These are phyloP conservation scores for Ogataea wickerhamii DNA, from an alignment of 805 yeast species.

Conservation along the genomic window DNA sequence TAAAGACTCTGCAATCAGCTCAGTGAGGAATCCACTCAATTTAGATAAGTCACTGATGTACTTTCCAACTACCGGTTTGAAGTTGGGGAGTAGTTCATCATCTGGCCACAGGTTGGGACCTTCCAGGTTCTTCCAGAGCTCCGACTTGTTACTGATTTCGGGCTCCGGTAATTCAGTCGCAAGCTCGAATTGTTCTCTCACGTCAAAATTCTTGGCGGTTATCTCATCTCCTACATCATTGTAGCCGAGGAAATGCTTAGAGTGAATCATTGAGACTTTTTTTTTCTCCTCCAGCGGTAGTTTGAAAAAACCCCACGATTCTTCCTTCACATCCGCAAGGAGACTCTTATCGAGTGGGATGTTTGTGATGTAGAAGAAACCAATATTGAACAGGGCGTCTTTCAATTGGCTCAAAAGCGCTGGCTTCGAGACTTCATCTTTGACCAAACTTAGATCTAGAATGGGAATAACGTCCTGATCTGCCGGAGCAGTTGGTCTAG, in stretches of 20 bases:
- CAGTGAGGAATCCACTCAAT: slow-evolving; percentile 40
- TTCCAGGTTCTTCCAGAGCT: slow-evolving; percentile 45
- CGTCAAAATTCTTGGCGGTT: slow-evolving; percentile 50
- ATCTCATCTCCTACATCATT: slow-evolving; percentile 55
- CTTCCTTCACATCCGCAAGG: slow-evolving; percentile 36
- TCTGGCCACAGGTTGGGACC: slow-evolving; percentile 60
- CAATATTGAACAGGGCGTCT: slow-evolving; percentile 52
- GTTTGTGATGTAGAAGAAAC: slow-evolving; percentile 50
- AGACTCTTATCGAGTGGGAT: slow-evolving; percentile 30
- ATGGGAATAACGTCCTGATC: slow-evolving; percentile 33
- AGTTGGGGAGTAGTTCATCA: slow-evolving; percentile 38
- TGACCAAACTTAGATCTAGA: slow-evolving; percentile 42
- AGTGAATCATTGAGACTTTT: slow-evolving; percentile 48
- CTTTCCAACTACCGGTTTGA: slow-evolving; percentile 37
- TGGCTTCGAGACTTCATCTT: slow-evolving; percentile 39
- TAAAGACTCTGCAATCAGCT: slow-evolving; percentile 53
- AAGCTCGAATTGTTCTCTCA: slow-evolving; percentile 61
- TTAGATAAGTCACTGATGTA: slow-evolving; percentile 46
- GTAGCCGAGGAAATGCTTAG: slow-evolving; percentile 59
- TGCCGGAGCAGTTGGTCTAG: slow-evolving; percentile 2
- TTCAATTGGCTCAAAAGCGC: slow-evolving; percentile 38
- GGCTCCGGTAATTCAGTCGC: slow-evolving; percentile 51
- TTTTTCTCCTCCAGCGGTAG: slow-evolving; percentile 44
- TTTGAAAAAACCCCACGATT: slow-evolving; percentile 40
- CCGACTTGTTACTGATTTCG: slow-evolving; percentile 16